A percentile compares a stretch with the other conserved stretches of the same genome.
Conservation (phyloP, 306 rosid species). For the Parietaria judaica region DNA sequence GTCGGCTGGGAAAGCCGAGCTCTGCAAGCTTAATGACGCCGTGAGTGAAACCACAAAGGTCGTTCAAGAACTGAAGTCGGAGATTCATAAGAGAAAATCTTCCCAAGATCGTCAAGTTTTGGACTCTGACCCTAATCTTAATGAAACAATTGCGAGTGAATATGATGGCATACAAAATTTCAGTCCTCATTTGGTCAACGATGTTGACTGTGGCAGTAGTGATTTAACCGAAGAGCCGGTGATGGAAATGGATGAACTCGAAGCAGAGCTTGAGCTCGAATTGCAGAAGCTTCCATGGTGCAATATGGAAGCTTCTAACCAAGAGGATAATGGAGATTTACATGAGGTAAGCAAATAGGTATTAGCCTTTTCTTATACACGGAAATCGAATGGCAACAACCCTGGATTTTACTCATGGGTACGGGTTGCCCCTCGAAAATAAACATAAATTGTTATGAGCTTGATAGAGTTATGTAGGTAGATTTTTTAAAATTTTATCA, state of each 20-base stretch:
- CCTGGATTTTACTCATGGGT: too few species aligned
- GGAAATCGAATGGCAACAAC: too few species aligned
- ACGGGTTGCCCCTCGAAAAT: too few species aligned
- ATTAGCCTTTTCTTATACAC: constrained; percentile 2
- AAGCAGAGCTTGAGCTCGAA: constrained; percentile 72
- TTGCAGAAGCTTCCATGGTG: constrained; percentile 62
- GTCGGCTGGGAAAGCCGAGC: constrained; percentile 58
- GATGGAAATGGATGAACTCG: constrained; percentile 53
- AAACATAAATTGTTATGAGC: too few species aligned
- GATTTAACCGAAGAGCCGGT: constrained; percentile 58
- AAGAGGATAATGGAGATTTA: constrained; percentile 23
- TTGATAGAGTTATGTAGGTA: too few species aligned
- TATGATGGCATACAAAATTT: constrained; percentile 13
- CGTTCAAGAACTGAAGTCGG: constrained; percentile 48
- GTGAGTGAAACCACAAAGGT: constrained; percentile 46
- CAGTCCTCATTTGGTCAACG: constrained; percentile 20
- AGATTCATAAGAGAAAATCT: constrained; percentile 46
- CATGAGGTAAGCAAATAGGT: constrained; percentile 33
- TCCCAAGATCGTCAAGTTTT: constrained; percentile 13
- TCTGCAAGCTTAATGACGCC: constrained; percentile 40
- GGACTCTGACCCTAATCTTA: constrained; percentile 18
- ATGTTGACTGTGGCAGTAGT: constrained; percentile 56
- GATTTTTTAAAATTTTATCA: too few species aligned
- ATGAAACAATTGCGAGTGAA: constrained; percentile 11
- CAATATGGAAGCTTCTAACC: constrained; percentile 27